Evolutionary conservation across 176 grass and related monocot genomes (phyloP), one percentile per base, ranked within the genome.

Genomic region (Carex pumila): DNA sequence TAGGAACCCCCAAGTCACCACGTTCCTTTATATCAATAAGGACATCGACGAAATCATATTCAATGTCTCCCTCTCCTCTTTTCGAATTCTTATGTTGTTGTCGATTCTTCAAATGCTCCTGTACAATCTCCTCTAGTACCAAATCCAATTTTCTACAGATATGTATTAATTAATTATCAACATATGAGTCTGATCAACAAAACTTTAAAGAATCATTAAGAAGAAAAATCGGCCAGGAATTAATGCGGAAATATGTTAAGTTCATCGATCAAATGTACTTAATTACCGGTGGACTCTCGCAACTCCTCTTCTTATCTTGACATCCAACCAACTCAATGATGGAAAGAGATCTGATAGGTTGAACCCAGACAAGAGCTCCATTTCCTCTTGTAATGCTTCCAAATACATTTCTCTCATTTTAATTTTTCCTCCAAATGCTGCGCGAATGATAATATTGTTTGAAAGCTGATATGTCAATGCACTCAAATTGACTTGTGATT

Each of bases 271-370:
- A 39, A 39, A 39, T 6, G 37, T 39, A 39, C 37, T 39, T 34
- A 1, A 34, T 61, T 61, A 61, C 60, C 21, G 15, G 25, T 39
- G 25, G 55, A 87, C 13, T 13, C 29, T 14, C 10, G 18, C 64
- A 10, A 65, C 43, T 60, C 61, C 76, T 49, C 72, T 70, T 19
- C 50, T 78, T 11, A 60, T 29, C 5, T 62, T 30, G 5, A 83
- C 21, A 25, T 53, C 30, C n/a, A 89, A 65, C 39, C 80, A 50
- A 12, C 18, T 70, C 2, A 86, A 66, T 10, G 87, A 89, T 19
- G 90, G 90, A 75, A 87, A 91, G 18, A 87, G 65, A 71, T 89
- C 87, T 7, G 13, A 63, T 67, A 87, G 37, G 81, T 12, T 84
- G 74, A 87, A 87, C 34, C 87, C 87, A 6, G 73, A 78, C 4